Base-by-base conservation (phyloP, 2,329 filamentous ascomycete genomes). In the Claviceps africana region DNA sequence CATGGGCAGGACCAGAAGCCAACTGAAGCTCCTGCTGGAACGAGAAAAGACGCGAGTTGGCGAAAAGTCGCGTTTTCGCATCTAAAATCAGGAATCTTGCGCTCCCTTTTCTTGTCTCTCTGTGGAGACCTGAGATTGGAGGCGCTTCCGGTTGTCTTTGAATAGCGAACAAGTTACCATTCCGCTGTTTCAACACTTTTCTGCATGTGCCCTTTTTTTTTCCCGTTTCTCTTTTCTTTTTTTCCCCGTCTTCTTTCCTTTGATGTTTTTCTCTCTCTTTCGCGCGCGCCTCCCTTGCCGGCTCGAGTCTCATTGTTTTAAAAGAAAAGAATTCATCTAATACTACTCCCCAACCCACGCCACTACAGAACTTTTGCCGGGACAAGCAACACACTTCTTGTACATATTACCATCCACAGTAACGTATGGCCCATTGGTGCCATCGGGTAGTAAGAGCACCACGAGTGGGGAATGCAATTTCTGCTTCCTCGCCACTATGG, bases 1-100 rank as follows among this genome's bases (percentile, higher is more conserved):
- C 4, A 65, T 82, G 48, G 77, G 70, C n/a, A 70, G 77, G 53
- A 76, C 78, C n/a, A 79, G 75, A 62, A 82, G 78, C 58, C 78
- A 82, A 60, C 66, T 83, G 30, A 76, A 74, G 10, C 65, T 82
- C 4, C 66, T 83, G 1, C 67, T 82, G 21, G 76, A 80, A 57
- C 72, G 74, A 37, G 76, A 77, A 55, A 76, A 72, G 57, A 65
- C 63, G 15, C 63, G 66, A 47, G 61, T 55, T 40, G 58, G 58
- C 19, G 63, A 64, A 19, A 62, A 64, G 50, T 42, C 58, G 19
- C 56, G 59, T 51, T 56, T 57, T 31, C 64, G 56, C 53, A 59
- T 55, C 53, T 67, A 61, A 59, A 17, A 9, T 11, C 11, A n/a
- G 11, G 28, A 48, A 2, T n/a, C 45, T 13, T 47, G 19, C 15